Base-by-base conservation (phyloP, 345 rosid species). In the Gynandropsis gynandra region DNA sequence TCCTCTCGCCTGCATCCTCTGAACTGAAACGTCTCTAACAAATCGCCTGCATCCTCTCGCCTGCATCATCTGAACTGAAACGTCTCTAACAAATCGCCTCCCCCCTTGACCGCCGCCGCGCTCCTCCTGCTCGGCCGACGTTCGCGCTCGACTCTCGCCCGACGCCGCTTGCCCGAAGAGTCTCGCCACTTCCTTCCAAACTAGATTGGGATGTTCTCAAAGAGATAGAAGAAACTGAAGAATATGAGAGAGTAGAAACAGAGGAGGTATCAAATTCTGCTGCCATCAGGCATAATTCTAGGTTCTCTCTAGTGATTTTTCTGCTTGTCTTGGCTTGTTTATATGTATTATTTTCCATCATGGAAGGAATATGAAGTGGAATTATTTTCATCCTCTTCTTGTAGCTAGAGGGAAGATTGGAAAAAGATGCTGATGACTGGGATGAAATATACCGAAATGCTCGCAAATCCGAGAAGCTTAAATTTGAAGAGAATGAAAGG, bases 381-480 rank as follows among this genome's bases (percentile, higher is more conserved):
- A 46, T 14, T 52, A 42, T 16, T 58, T 62, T 14, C 62, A 63
- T 35, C 42, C 51, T 41, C 8, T 14, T 50, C 44, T 40, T 84
- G 66, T 70, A 92, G 97, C 80, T 83, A 70, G 81, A 82, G 64
- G 95, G 78, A 74, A 81, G 99, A 83, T 78, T 63, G 76, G 98
- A 78, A 61, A 76, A 63, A 67, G 73, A 66, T 61, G 73, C 62
- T 59, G 94, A 77, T 33, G 70, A 58, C 14, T 88, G 97, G 97
- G 92, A 85, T 59, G 97, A 88, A 47, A 76, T 93, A 71, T 88
- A 93, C 67, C 87, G 83, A 13, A 80, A 75, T 74, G 89, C 90
- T 62, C 81, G 97, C 60, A 93, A 67, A 75, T 71, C 95, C 33
- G 90, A 85, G 69, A 93, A 85, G 70, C 73, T 93, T 7, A 93